These are phyloP conservation scores for Cucumis hystrix DNA, from an alignment of 306 rosid genomes.

Conservation along the genomic window DNA sequence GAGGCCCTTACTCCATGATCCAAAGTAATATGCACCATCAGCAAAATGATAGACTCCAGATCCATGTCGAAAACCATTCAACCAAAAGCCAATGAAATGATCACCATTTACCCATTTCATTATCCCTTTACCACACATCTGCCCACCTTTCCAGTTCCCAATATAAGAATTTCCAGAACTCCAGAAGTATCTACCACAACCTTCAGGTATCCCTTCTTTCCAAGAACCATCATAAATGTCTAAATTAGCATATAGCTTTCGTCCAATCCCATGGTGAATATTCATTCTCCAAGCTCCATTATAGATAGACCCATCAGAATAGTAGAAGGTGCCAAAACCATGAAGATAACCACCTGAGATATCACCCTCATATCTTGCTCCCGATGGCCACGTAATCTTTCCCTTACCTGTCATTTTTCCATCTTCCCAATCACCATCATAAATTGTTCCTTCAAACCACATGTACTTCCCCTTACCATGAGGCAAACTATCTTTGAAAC, in stretches of 20 bases:
- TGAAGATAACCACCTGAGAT: constrained; percentile 74
- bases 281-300: constrained; percentile 82
- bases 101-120: constrained; percentile 88
- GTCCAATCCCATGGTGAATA: constrained; percentile 68
- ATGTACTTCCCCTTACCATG: constrained; percentile 74
- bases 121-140: constrained; percentile 80
- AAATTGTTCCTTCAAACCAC: constrained; percentile 70
- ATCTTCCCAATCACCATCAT: constrained; percentile 77
- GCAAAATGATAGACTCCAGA: constrained; percentile 64
- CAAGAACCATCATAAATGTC: constrained; percentile 78
- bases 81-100: constrained; percentile 63
- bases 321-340: constrained; percentile 57
- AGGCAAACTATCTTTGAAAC: constrained; percentile 40
- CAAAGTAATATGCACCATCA: constrained; percentile 72
- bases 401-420: constrained; percentile 87
- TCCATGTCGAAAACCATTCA: constrained; percentile 66
- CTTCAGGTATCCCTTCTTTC: constrained; percentile 88
- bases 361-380: constrained; percentile 75
- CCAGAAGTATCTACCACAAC: constrained; percentile 73
- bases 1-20: constrained; percentile 73
- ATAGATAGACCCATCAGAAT: constrained; percentile 37
- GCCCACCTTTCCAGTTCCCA: constrained; percentile 77
- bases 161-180: constrained; percentile 43
- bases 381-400: constrained; percentile 49
- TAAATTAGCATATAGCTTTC: constrained; percentile 50